These are phyloP conservation scores for Cymbidium sinense DNA, from an alignment of 106 monocot species.

Conservation along the genomic window DNA sequence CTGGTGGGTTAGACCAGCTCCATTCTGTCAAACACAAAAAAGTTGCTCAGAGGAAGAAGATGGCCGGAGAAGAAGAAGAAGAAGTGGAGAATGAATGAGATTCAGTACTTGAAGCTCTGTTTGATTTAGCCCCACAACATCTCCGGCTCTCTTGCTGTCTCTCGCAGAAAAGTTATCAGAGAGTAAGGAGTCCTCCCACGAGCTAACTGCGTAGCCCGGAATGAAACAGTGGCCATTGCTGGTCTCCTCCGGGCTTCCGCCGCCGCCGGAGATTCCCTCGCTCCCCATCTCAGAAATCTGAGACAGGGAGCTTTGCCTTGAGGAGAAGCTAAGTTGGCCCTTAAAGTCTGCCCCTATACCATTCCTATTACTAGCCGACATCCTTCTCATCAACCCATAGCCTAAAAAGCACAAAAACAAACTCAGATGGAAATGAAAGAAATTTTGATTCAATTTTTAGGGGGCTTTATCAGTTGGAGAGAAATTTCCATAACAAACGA, in stretches of 20 bases:
- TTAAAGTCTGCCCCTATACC: slow-evolving; percentile 10
- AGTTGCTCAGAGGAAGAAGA: no score
- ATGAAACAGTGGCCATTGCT: slow-evolving; percentile 30
- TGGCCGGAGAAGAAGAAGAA: background rate
- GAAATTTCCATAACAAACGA: slow-evolving; percentile 1
- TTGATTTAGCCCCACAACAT: slow-evolving; percentile 9
- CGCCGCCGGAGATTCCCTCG: slow-evolving; percentile 44
- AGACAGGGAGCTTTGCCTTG: slow-evolving; percentile 62
- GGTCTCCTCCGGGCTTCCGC: slow-evolving; percentile 13
- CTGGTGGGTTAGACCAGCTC: slow-evolving; percentile 43
- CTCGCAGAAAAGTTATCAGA: slow-evolving; percentile 28
- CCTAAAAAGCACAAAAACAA: slow-evolving; percentile 23
- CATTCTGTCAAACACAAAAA: slow-evolving; percentile 19
- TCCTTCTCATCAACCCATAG: slow-evolving; percentile 35
- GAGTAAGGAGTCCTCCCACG: slow-evolving; percentile 62
- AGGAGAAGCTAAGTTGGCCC: slow-evolving; percentile 65
- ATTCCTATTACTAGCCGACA: slow-evolving; percentile 14
- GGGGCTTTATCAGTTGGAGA: background rate
- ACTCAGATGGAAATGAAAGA: background rate
- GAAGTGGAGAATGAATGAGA: background rate
- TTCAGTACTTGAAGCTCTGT: slow-evolving; percentile 37
- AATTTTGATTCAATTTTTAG: background rate
- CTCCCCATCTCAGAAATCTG: slow-evolving; percentile 67
- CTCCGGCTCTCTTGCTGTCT: slow-evolving; percentile 32
- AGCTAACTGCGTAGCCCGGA: slow-evolving; percentile 37